A percentile compares a stretch with the other conserved stretches of the same genome.
Conservation (phyloP, 306 rosid genomes). For the Chamaecrista fasciculata region DNA sequence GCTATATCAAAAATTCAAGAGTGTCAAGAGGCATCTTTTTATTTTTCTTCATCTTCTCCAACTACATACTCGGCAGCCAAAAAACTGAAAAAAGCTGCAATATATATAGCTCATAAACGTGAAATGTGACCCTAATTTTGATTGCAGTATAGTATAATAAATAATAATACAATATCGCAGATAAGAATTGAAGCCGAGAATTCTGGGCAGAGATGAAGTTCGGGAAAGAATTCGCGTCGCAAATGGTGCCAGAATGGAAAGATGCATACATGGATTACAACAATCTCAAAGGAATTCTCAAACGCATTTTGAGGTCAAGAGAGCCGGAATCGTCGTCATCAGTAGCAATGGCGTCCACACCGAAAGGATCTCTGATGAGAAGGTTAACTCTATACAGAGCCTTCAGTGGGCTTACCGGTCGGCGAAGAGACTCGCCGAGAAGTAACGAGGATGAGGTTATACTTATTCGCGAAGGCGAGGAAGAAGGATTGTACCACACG, state of each 20-base stretch:
- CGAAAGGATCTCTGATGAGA: constrained; percentile 51
- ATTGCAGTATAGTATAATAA: constrained; percentile 14
- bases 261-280: constrained; percentile 72
- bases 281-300: constrained; percentile 46
- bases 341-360: constrained; percentile 38
- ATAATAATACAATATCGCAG: too few relatives aligned
- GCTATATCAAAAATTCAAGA: too few relatives aligned
- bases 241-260: constrained; percentile 82
- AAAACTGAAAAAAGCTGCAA: too few relatives aligned
- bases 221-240: constrained; percentile 68
- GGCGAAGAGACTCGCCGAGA: constrained; percentile 37
- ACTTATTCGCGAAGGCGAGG: constrained; percentile 38
- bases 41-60: too few relatives aligned
- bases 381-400: constrained; percentile 56
- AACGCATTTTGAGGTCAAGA: constrained; percentile 29
- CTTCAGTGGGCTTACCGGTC: constrained; percentile 59
- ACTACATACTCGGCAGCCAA: too few relatives aligned
- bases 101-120: not conserved
- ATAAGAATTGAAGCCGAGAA: not conserved
- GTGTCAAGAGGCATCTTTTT: too few relatives aligned
- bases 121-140: not conserved
- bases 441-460: constrained; percentile 58
- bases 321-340: constrained; percentile 19
- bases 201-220: constrained; percentile 53
- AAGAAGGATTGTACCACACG: constrained; percentile 42